phyloP scores from a whole-genome alignment of 306 rosid genomes.

The Casuarina equisetifolia region DNA sequence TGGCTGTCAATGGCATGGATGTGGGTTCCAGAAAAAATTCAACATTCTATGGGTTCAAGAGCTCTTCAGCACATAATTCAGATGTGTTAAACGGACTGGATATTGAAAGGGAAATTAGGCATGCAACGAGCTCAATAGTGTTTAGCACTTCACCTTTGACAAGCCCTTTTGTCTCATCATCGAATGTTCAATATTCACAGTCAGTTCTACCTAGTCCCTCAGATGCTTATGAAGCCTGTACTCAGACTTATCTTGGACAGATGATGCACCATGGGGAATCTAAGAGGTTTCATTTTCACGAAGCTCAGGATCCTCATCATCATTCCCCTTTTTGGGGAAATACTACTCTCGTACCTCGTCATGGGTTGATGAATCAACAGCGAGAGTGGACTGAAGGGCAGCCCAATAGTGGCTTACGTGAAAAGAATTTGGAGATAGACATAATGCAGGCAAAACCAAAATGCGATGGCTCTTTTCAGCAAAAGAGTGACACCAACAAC shows the following conservation, averaged over 20 bases:
- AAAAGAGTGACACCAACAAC: slow-evolving; percentile 43
- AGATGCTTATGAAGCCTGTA: slow-evolving; percentile 38
- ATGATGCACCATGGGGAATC: slow-evolving; percentile 39
- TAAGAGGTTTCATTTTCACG: slow-evolving; percentile 41
- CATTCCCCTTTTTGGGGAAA: slow-evolving; percentile 39
- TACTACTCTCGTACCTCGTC: slow-evolving; percentile 42
- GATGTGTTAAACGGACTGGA: slow-evolving; percentile 39
- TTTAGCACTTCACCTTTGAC: slow-evolving; percentile 30
- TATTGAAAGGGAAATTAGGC: slow-evolving; percentile 42
- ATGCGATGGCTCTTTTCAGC: slow-evolving; percentile 46
- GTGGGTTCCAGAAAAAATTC: slow-evolving; percentile 53
- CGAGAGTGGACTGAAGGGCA: slow-evolving; percentile 40
- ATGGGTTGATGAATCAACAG: slow-evolving; percentile 44
- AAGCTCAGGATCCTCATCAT: slow-evolving; percentile 41
- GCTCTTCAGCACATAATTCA: slow-evolving; percentile 45
- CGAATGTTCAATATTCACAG: slow-evolving; percentile 36
- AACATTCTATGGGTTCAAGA: slow-evolving; percentile 37
- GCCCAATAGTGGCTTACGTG: slow-evolving; percentile 37
- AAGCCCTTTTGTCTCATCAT: slow-evolving; percentile 32
- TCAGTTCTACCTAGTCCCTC: slow-evolving; percentile 41
- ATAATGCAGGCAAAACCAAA: slow-evolving; percentile 38
- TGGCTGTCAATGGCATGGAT: slow-evolving; percentile 81
- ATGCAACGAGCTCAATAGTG: slow-evolving; percentile 31
- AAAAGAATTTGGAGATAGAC: slow-evolving; percentile 43
- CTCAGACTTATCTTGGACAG: slow-evolving; percentile 36